These are phyloP conservation scores for Zasmidium angulare DNA, from an alignment of 2,329 filamentous ascomycete genomes.

Conservation along the genomic window DNA sequence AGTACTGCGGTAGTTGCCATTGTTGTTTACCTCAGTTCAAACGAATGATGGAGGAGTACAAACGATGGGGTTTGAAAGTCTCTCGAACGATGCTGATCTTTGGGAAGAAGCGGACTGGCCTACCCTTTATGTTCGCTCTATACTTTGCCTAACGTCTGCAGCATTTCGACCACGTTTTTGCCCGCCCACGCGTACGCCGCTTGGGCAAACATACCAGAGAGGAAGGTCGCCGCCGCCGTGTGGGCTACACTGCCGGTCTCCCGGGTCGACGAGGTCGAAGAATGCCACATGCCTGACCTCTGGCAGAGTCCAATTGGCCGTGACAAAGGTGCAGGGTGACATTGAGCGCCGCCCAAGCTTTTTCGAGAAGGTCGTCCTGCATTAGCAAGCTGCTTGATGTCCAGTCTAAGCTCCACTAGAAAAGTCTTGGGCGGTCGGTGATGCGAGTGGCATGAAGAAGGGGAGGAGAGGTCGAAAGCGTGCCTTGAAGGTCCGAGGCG, in stretches of 20 bases:
- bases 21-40: background rate
- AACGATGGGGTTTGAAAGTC: background rate
- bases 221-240: conserved; percentile 12
- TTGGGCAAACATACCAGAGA: conserved; percentile 1
- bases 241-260: background rate
- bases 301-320: background rate
- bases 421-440: background rate
- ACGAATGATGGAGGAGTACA: background rate
- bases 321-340: background rate
- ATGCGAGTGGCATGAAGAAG: background rate
- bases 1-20: conserved; percentile 22
- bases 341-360: background rate
- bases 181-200: background rate
- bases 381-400: background rate
- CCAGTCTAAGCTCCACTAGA: conserved; percentile 1
- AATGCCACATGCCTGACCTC: background rate
- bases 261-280: conserved; percentile 1
- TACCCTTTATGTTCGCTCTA: background rate
- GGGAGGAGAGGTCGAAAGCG: background rate
- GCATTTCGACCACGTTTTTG: conserved; percentile 1
- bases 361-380: background rate
- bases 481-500: background rate
- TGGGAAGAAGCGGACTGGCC: background rate
- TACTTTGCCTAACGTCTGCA: background rate
- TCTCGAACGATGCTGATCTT: background rate